Conservation (phyloP, 1,284 basidiomycete genomes). For the Melampsora larici-populina region DNA sequence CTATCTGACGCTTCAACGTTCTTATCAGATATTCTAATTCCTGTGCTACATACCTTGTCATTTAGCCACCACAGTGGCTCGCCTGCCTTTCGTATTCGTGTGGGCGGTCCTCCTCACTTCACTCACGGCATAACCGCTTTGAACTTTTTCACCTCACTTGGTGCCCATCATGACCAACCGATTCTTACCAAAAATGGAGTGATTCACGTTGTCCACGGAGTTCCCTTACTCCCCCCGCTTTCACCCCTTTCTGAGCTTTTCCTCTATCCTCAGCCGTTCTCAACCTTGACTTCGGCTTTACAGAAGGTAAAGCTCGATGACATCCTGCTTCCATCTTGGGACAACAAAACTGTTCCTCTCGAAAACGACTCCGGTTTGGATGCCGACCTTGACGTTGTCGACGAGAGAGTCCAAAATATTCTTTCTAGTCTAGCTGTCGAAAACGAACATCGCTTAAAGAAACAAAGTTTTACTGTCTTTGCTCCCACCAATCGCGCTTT, state of each 20-base stretch:
- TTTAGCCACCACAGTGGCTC: not conserved
- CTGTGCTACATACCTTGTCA: not conserved
- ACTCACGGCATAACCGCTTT: not conserved
- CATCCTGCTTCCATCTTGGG: conserved; percentile 44
- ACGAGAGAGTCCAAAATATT: conserved; percentile 44
- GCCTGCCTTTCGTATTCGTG: conserved; percentile 16
- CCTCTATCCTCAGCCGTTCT: conserved; percentile 48
- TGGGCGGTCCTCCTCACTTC: conserved; percentile 2
- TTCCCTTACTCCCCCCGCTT: conserved; percentile 49
- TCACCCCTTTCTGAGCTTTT: conserved; percentile 49
- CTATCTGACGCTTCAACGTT: not conserved
- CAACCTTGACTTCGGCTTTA: conserved; percentile 48
- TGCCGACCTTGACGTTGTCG: conserved; percentile 36
- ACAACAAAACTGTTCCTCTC: conserved; percentile 36
- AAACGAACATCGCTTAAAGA: not conserved
- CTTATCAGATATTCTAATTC: not conserved
- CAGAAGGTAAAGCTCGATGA: conserved; percentile 49
- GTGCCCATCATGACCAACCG: conserved; percentile 1
- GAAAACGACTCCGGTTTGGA: conserved; percentile 4
- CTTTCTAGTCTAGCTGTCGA: not conserved
- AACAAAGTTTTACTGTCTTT: conserved; percentile 32
- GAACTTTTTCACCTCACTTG: conserved; percentile 21
- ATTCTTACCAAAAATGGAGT: conserved; percentile 51
- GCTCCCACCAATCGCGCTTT: conserved; percentile 35
- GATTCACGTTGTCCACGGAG: conserved; percentile 43